These are phyloP conservation scores for Sarocladium kiliense DNA, from an alignment of 2,329 filamentous ascomycete species.

Conservation along the genomic window DNA sequence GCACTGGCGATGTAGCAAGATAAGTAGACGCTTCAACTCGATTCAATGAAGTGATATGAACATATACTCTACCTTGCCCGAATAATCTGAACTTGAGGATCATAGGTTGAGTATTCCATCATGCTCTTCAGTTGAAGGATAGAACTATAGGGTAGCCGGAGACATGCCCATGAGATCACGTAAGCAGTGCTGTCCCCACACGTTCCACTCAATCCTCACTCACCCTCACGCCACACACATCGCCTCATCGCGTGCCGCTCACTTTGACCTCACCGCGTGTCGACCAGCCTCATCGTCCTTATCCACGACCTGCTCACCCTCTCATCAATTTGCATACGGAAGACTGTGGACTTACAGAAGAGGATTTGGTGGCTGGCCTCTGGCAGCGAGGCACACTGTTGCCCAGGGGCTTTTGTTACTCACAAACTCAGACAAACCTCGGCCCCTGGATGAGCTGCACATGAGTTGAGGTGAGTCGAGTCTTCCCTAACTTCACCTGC, in stretches of 20 bases:
- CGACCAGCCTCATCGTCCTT: background rate
- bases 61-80: too few relatives aligned
- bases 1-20: too few relatives aligned
- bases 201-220: conserved; percentile 1
- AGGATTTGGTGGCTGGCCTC: background rate
- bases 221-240: conserved; percentile 8
- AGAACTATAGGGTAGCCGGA: too few relatives aligned
- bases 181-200: background rate
- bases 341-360: background rate
- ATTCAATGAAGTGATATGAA: too few relatives aligned
- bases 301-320: background rate
- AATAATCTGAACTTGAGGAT: too few relatives aligned
- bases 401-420: background rate
- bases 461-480: conserved; percentile 6
- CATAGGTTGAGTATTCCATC: too few relatives aligned
- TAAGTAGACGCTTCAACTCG: too few relatives aligned
- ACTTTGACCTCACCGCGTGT: conserved; percentile 3
- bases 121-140: too few relatives aligned
- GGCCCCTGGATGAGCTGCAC: conserved; percentile 5
- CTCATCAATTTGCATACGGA: background rate
- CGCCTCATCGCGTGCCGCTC: conserved; percentile 5
- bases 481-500: too few relatives aligned
- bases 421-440: background rate
- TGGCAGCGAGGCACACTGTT: background rate
- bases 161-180: too few relatives aligned